Conservation (phyloP, 768 basidiomycete species). For the Panaeolus papilionaceus region DNA sequence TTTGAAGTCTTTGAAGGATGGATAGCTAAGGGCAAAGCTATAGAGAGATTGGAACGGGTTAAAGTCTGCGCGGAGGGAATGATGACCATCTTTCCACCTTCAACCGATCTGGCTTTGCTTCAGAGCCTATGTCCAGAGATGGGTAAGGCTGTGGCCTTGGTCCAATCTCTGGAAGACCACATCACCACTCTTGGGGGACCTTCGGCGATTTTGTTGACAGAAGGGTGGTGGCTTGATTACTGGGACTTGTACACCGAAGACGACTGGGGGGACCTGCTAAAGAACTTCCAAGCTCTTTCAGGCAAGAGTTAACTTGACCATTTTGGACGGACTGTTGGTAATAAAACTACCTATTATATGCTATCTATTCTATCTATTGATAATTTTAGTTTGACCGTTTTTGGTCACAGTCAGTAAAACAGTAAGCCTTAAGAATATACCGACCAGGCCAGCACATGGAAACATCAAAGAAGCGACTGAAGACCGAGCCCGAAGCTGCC, state of each 20-base stretch:
- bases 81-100: constrained; percentile 34
- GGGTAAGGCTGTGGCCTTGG: constrained; percentile 26
- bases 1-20: constrained; percentile 35
- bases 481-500: too few species aligned
- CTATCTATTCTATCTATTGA: neutral
- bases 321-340: neutral
- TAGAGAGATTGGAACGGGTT: constrained; percentile 34
- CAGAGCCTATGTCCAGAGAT: constrained; percentile 29
- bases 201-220: constrained; percentile 24
- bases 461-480: too few species aligned
- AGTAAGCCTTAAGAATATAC: too few species aligned
- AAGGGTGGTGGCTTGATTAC: constrained; percentile 34
- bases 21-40: constrained; percentile 29
- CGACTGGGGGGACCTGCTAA: constrained; percentile 30
- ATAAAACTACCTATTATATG: neutral
- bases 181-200: constrained; percentile 29
- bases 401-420: too few species aligned
- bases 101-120: constrained; percentile 26
- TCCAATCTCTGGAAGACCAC: constrained; percentile 25
- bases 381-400: neutral
- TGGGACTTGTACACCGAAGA: constrained; percentile 31
- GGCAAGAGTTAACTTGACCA: neutral
- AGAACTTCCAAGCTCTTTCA: constrained; percentile 21
- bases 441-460: too few species aligned
- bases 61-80: constrained; percentile 38